Conservation (phyloP, 768 basidiomycete species). For the Gloeopeniophorella convolvens region DNA sequence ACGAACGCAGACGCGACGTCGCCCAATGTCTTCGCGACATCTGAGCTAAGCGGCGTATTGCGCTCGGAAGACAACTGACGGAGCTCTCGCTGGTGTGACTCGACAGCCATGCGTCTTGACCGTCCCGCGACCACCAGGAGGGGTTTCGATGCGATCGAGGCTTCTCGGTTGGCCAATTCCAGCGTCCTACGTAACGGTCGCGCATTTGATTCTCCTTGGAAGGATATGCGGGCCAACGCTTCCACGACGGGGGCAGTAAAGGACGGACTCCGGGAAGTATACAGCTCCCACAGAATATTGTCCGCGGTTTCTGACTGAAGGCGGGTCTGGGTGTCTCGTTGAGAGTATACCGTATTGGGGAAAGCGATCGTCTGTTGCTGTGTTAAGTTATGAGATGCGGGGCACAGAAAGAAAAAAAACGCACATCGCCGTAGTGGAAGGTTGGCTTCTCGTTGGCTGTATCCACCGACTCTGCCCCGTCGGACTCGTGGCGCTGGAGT, state of each 20-base stretch:
- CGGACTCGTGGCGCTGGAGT: slow-evolving; percentile 39
- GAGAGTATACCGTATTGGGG: slow-evolving; percentile 69
- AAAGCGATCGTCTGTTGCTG: slow-evolving; percentile 38
- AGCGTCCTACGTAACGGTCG: slow-evolving; percentile 52
- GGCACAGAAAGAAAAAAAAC: neutral
- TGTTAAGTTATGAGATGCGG: slow-evolving; percentile 1
- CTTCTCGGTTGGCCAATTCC: slow-evolving; percentile 33
- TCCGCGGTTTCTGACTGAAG: slow-evolving; percentile 81
- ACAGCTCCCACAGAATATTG: slow-evolving; percentile 66
- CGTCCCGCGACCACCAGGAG: slow-evolving; percentile 67
- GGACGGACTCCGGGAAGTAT: slow-evolving; percentile 31
- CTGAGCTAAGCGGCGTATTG: slow-evolving; percentile 40
- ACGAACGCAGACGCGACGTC: slow-evolving; percentile 70
- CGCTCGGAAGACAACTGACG: slow-evolving; percentile 37
- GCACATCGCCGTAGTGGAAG: slow-evolving; percentile 29
- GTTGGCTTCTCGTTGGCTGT: slow-evolving; percentile 24
- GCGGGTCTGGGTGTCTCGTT: slow-evolving; percentile 53
- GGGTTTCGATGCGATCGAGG: slow-evolving; percentile 33
- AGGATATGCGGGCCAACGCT: slow-evolving; percentile 61
- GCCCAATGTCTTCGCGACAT: slow-evolving; percentile 66
- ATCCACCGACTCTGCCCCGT: slow-evolving; percentile 29
- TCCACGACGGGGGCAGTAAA: slow-evolving; percentile 27
- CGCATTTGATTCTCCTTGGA: slow-evolving; percentile 43
- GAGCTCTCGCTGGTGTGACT: slow-evolving; percentile 56
- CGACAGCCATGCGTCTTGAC: slow-evolving; percentile 60